phyloP scores from a whole-genome alignment of 2,329 filamentous ascomycete species.

The Penicillium frequentans region DNA sequence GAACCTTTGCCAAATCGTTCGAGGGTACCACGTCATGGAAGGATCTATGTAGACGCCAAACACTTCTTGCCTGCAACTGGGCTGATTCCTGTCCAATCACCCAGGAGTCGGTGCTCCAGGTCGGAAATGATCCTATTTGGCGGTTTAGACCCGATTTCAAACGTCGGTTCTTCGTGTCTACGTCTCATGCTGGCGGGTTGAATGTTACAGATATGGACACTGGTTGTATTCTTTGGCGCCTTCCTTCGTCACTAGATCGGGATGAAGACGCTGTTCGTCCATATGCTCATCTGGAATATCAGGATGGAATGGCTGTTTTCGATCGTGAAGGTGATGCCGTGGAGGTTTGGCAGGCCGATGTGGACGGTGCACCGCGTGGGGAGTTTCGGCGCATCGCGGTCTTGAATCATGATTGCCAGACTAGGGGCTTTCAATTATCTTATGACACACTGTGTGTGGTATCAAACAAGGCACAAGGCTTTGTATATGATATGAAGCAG shows the following conservation, averaged over 20 bases:
- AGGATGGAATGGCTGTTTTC: conserved; percentile 48
- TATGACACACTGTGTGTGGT: conserved; percentile 48
- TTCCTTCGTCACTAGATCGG: conserved; percentile 28
- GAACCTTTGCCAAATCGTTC: conserved; percentile 36
- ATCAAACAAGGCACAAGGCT: conserved; percentile 45
- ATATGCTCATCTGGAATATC: conserved; percentile 50
- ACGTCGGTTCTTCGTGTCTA: conserved; percentile 48
- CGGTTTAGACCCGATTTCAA: conserved; percentile 50
- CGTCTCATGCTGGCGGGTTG: conserved; percentile 47
- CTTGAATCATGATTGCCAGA: conserved; percentile 45
- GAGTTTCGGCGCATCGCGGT: conserved; percentile 43
- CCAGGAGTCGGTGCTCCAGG: conserved; percentile 42
- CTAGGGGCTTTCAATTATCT: conserved; percentile 48
- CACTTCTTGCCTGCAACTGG: conserved; percentile 43
- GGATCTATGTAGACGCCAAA: conserved; percentile 45
- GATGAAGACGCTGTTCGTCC: conserved; percentile 37
- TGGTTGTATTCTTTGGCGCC: conserved; percentile 41
- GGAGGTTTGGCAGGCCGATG: conserved; percentile 47
- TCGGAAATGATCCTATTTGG: conserved; percentile 46
- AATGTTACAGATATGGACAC: conserved; percentile 50
- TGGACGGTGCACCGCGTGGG: conserved; percentile 36
- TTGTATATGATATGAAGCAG: conserved; percentile 47
- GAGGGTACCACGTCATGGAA: conserved; percentile 43
- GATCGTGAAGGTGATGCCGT: conserved; percentile 47
- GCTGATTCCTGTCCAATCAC: conserved; percentile 30